Evolutionary conservation across 371 early-diverging fungal genomes (phyloP), one percentile per base, ranked within the genome.

Genomic region (Saksenaea vasiformis): DNA sequence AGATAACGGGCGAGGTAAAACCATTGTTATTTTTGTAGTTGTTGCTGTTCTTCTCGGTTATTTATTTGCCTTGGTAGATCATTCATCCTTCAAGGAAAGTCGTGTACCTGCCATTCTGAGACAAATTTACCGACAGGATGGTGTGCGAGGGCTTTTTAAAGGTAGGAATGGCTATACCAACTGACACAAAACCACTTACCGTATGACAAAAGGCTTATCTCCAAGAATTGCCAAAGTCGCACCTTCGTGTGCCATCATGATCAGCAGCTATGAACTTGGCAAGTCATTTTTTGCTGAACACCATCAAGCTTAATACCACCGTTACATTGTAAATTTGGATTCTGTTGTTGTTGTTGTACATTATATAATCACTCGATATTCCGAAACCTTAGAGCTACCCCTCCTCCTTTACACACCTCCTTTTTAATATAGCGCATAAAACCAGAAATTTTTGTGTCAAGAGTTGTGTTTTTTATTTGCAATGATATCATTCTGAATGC

Each of bases 231-330:
- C 90, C 56, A 97, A 95, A 72, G 91, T 96, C 19, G 95, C 94
- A 17, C 97, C 97, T 15, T 91, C 95, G 9, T 97, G 98, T 74
- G 98, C 96, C 0, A 93, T 98, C 57, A 97, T 97, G 97, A 96
- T 98, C 26, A 90, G 91, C 5, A 81, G 82, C 14, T 93, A 93
- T 62, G 93, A 91, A 73, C 69, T 90, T 58, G 92, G 92, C 10
- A 91, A 91, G 64, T 55, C 66, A 8, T 70, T 85, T 26, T 83
- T 87, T 61, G 70, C 74, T 1, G 57, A 70, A 27, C 39, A 47
- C 14, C 64, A 57, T 27, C n/a, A 41, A 44, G 15, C 11, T 36
- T 59, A n/a, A 61, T 35, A 35, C 51, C 39, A 19, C 10, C 22
- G 51, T 22, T 47, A 47, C 51, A 47, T 47, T 47, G 51, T 47